A percentile compares a stretch with the other conserved stretches of the same genome.
phyloP scores from a whole-genome alignment of 345 rosid genomes.

The Zanthoxylum bungeanum region DNA sequence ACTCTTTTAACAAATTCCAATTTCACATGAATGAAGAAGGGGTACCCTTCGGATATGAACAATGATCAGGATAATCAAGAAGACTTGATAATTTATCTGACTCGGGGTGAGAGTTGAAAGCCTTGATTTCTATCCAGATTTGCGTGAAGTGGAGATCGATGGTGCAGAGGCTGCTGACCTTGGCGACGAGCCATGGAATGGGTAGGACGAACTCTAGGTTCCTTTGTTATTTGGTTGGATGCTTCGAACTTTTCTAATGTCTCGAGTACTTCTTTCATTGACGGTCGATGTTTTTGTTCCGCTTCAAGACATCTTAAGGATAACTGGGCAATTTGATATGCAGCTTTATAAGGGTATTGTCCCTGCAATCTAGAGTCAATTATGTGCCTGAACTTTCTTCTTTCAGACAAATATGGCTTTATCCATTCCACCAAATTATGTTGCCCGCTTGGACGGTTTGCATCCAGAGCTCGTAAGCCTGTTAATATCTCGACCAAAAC shows the following conservation, averaged over 20 bases:
- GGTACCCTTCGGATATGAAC: too few relatives aligned
- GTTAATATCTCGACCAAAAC: conserved; percentile 87
- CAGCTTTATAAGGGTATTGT: conserved; percentile 70
- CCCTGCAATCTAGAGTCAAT: conserved; percentile 84
- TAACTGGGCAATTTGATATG: conserved; percentile 61
- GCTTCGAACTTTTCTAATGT: conserved; percentile 56
- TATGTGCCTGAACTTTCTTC: conserved; percentile 59
- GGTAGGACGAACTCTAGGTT: conserved; percentile 46
- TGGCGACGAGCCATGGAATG: conserved; percentile 26
- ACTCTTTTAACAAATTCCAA: conserved; percentile 14
- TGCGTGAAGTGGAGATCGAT: conserved; percentile 52
- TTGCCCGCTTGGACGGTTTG: conserved; percentile 67
- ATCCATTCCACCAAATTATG: conserved; percentile 79
- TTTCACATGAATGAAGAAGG: too few relatives aligned
- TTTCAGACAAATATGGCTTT: conserved; percentile 67
- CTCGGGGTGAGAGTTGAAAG: neutral
- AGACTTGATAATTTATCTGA: too few relatives aligned
- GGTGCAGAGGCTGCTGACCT: conserved; percentile 40
- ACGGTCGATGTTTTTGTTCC: conserved; percentile 74
- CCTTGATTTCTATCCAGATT: conserved; percentile 28
- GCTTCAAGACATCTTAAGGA: conserved; percentile 64
- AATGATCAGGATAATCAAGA: too few relatives aligned
- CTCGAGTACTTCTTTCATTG: conserved; percentile 83
- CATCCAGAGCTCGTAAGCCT: conserved; percentile 73
- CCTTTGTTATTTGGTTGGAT: conserved; percentile 40